Conservation (phyloP, 1,284 basidiomycete species). For the Laetiporus sulphureus region DNA sequence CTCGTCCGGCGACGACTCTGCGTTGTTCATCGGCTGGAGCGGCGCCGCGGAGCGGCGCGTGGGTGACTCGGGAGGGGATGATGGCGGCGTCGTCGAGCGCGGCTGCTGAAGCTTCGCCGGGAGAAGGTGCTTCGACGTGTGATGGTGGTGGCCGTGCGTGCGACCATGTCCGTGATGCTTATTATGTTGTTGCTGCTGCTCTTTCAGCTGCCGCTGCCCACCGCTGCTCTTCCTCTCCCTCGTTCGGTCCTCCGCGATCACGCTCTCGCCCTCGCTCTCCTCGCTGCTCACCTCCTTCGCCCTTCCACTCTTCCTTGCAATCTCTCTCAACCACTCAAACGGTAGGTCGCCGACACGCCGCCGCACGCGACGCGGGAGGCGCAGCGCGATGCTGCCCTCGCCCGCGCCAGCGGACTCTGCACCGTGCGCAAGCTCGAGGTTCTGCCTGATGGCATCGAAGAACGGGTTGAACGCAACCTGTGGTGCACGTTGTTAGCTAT, state of each 20-base stretch:
- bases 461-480: slow-evolving; percentile 71
- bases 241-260: slow-evolving; percentile 9
- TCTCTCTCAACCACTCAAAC: slow-evolving; percentile 72
- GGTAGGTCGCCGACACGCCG: slow-evolving; percentile 72
- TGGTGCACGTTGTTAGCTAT: too few species aligned
- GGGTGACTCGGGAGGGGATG: slow-evolving; percentile 14
- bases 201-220: too few species aligned
- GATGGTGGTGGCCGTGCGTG: too few species aligned
- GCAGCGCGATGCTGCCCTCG: slow-evolving; percentile 75
- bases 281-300: slow-evolving; percentile 18
- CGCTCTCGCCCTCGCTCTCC: slow-evolving; percentile 10
- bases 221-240: slow-evolving; percentile 6
- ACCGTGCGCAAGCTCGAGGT: slow-evolving; percentile 83
- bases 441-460: slow-evolving; percentile 95
- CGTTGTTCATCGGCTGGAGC: slow-evolving; percentile 2
- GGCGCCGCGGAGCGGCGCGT: slow-evolving; percentile 2
- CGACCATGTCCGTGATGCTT: too few species aligned
- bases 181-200: too few species aligned
- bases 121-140: too few species aligned
- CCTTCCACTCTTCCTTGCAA: slow-evolving; percentile 46
- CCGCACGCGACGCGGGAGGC: slow-evolving; percentile 57
- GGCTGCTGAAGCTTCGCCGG: not conserved
- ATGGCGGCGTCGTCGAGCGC: slow-evolving; percentile 9
- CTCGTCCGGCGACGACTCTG: slow-evolving; percentile 5
- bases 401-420: slow-evolving; percentile 50